Evolutionary conservation across 73 alveolate genomes (phyloP).

Genomic region (Tetrahymena borealis): DNA sequence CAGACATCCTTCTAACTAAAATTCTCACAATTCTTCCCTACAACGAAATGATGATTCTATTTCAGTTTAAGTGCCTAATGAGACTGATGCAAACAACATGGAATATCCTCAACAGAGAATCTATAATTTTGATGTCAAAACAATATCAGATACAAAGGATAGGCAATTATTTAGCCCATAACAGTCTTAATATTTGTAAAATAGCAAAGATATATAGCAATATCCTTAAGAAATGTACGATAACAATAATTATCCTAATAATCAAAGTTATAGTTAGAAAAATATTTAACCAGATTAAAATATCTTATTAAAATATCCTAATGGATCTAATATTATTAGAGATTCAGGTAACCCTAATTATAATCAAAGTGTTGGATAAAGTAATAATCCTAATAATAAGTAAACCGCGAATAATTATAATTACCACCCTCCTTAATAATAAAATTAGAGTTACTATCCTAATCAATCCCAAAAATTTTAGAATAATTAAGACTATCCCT

Average conservation of each 20-base stretch:
- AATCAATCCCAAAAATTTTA: not conserved
- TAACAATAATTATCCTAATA: not conserved
- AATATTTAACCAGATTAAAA: no score
- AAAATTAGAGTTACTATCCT: not conserved
- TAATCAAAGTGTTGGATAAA: no score
- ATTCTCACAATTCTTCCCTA: not conserved
- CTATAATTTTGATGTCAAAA: not conserved
- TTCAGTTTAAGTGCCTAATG: not conserved
- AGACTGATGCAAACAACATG: not conserved
- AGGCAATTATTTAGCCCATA: not conserved
- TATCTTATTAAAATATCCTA: no score
- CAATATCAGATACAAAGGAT: not conserved
- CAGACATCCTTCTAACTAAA: not conserved
- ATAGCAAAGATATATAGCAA: not conserved
- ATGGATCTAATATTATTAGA: no score
- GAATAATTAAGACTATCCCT: not conserved
- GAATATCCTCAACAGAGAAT: not conserved
- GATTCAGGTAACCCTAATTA: no score
- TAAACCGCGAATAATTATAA: no score
- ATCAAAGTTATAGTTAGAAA: not conserved
- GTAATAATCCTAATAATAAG: no score
- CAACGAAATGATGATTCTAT: not conserved
- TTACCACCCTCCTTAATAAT: not conserved
- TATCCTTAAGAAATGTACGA: not conserved
- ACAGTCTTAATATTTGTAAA: not conserved